Evolutionary conservation across 768 basidiomycete genomes (phyloP).

Genomic region (Lactifluus pinguis): DNA sequence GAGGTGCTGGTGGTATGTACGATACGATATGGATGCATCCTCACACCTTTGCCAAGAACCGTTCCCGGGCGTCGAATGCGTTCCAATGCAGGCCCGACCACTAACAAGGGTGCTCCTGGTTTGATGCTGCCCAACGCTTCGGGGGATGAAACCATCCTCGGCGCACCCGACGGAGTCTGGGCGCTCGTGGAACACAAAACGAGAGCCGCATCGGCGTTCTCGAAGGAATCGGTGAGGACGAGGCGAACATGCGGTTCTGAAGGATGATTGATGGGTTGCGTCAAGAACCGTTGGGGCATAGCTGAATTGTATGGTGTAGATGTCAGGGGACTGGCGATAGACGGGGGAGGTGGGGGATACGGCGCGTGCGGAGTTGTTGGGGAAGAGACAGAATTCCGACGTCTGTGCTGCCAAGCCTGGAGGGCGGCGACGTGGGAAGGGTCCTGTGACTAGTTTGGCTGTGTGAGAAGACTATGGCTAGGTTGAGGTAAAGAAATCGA

Average conservation of each 20-base stretch:
- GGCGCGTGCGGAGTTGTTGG: slow-evolving; percentile 17
- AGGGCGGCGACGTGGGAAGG: not conserved
- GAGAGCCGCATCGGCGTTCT: slow-evolving; percentile 46
- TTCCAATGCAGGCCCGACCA: slow-evolving; percentile 42
- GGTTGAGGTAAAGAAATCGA: not conserved
- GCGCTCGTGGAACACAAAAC: slow-evolving; percentile 31
- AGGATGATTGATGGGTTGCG: not conserved
- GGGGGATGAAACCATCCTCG: slow-evolving; percentile 13
- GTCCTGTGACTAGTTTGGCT: not conserved
- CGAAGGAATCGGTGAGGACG: slow-evolving; percentile 26
- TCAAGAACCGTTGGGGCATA: not conserved
- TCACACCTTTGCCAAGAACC: slow-evolving; percentile 36
- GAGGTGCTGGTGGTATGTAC: slow-evolving; percentile 13
- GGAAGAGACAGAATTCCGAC: slow-evolving; percentile 16
- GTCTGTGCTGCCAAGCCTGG: slow-evolving; percentile 4
- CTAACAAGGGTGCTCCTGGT: slow-evolving; percentile 30
- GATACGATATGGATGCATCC: slow-evolving; percentile 51
- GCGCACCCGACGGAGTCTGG: slow-evolving; percentile 20
- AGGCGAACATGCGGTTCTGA: slow-evolving; percentile 15
- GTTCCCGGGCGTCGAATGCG: slow-evolving; percentile 36
- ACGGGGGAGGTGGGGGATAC: slow-evolving; percentile 6
- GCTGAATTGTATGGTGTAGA: slow-evolving; percentile 10
- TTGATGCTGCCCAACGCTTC: slow-evolving; percentile 15
- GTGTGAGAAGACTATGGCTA: not conserved
- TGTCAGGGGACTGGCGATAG: slow-evolving; percentile 12